Base-by-base conservation (phyloP, 495 filamentous ascomycete species). In the Podospora appendiculata region DNA sequence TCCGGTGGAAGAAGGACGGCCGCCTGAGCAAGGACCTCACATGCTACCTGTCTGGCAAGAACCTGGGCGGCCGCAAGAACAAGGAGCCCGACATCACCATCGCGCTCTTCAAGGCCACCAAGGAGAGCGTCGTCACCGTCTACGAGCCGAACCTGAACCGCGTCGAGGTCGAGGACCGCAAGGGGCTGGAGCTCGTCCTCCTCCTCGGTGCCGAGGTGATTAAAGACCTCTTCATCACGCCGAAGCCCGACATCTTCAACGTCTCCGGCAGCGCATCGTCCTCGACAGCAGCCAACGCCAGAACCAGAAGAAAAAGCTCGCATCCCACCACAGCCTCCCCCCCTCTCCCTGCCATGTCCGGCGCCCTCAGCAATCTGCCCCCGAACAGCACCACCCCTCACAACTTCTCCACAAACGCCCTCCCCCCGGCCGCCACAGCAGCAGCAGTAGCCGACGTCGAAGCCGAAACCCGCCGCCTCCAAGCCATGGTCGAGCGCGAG, bases 1-100 rank as follows among this genome's bases (percentile, higher is more conserved):
- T 98, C 63, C 85, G 81, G 42, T 97, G 93, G 93, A 89, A 87
- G 67, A 88, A 85, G 62, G 93, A 97, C 60, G 86, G 91, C 46
- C 88, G 88, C 51, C 72, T 98, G 34, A 85, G 84, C 48, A 77
- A 75, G 54, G 89, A 95, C 55, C 79, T 93, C 63, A 84, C 88
- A 0, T 95, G 89, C 64, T 82, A 83, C 53, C 71, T 95, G 59
- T 85, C 85, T 3, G 91, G 90, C 8, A 89, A 83, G 52, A 85
- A 81, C 0, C 79, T 85, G 0, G 78, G 83, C 32, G 82, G 83
- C 32, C 79, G 81, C 61, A 90, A 87, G 72, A 83, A 76, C 66
- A 87, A 85, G 59, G 94, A 98, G 67, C 92, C 93, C 8, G 93
- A 97, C 69, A 96, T 97, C 56, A 90, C 89, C 6, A 75, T 97